phyloP scores from a whole-genome alignment of 2,329 filamentous ascomycete species.

The Diaporthe amygdali region DNA sequence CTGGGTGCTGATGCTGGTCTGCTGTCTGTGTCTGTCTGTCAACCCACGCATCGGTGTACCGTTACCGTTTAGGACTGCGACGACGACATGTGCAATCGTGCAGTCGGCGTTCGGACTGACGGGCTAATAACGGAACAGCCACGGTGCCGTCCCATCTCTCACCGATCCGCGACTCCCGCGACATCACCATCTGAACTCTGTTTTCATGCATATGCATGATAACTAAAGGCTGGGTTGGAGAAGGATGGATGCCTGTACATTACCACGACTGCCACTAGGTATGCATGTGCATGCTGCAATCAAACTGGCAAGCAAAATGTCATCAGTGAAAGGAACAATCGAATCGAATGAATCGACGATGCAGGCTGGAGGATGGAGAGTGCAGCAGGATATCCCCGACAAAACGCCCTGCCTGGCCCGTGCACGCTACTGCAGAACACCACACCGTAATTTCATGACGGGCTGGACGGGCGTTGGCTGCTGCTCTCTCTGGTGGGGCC shows the following conservation, averaged over 20 bases:
- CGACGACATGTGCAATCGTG: neutral
- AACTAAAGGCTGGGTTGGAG: too few relatives aligned
- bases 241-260: too few relatives aligned
- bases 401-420: neutral
- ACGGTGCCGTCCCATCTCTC: neutral
- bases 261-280: too few relatives aligned
- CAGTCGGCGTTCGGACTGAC: neutral
- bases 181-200: conserved; percentile 9
- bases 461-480: neutral
- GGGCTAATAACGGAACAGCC: neutral
- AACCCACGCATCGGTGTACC: too few relatives aligned
- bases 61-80: too few relatives aligned
- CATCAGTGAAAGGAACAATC: neutral
- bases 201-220: neutral
- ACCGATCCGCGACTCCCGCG: conserved; percentile 1
- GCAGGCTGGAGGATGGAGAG: conserved; percentile 1
- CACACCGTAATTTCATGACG: conserved; percentile 8
- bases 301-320: neutral
- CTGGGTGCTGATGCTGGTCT: too few relatives aligned
- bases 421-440: conserved; percentile 18
- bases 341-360: neutral
- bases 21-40: too few relatives aligned
- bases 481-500: neutral
- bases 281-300: neutral
- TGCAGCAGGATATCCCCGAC: neutral